Conservation (phyloP, 2,329 filamentous ascomycete species). For the Aureobasidium musti region DNA sequence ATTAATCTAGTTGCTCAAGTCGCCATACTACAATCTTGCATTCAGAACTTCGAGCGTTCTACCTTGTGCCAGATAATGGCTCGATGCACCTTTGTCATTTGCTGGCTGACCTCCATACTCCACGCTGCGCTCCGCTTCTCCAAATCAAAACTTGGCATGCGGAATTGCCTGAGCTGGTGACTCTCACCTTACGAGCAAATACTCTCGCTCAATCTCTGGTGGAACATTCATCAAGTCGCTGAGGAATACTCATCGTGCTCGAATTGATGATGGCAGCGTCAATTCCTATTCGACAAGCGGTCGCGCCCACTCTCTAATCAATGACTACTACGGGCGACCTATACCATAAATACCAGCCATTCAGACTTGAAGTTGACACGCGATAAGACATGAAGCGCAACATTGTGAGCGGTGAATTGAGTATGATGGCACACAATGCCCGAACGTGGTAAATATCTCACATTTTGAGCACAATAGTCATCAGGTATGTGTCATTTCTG, state of each 20-base stretch:
- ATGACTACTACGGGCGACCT: too few species aligned
- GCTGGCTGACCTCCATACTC: neutral
- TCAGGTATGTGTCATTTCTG: neutral
- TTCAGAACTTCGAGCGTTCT: too few species aligned
- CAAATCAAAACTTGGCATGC: neutral
- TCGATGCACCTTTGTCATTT: neutral
- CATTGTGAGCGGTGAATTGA: neutral
- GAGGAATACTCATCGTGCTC: too few species aligned
- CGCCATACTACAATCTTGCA: too few species aligned
- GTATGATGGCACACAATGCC: neutral
- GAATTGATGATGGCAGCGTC: too few species aligned
- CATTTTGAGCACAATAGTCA: neutral
- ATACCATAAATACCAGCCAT: neutral
- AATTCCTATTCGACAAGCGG: too few species aligned
- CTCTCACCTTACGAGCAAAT: neutral
- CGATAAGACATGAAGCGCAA: neutral
- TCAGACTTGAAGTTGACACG: neutral
- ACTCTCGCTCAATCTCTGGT: neutral
- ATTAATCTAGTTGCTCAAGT: neutral
- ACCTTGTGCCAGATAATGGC: neutral
- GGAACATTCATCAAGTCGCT: too few species aligned
- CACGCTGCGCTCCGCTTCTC: slow-evolving; percentile 32
- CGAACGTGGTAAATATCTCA: neutral
- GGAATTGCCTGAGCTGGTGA: neutral
- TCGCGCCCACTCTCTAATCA: too few species aligned